These are phyloP conservation scores for Monoraphidium neglectum DNA, from an alignment of 139 green algal genomes.

Conservation along the genomic window DNA sequence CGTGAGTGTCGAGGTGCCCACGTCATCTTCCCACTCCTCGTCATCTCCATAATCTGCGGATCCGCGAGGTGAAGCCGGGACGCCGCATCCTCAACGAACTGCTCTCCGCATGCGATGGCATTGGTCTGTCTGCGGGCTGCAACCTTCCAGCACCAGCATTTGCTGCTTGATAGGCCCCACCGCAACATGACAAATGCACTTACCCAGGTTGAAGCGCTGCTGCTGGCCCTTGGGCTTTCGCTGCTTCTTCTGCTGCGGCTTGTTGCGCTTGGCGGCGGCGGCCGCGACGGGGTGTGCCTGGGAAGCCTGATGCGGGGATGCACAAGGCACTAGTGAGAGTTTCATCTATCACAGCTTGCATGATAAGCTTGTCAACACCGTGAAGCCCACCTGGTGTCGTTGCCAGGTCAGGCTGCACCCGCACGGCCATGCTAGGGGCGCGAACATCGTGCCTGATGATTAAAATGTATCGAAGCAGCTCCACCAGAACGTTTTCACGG, in stretches of 20 bases:
- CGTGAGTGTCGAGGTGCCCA: not conserved
- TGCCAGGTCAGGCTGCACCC: too few relatives aligned
- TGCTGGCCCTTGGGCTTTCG: constrained; percentile 13
- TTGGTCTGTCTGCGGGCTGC: not conserved
- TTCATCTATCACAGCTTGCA: too few relatives aligned
- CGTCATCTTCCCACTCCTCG: not conserved
- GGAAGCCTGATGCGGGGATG: too few relatives aligned
- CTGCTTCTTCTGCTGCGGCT: constrained; percentile 14
- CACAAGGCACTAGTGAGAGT: too few relatives aligned
- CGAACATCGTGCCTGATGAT: too few relatives aligned
- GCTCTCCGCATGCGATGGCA: not conserved
- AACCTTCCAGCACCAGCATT: too few relatives aligned
- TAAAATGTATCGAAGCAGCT: too few relatives aligned
- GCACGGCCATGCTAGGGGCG: too few relatives aligned
- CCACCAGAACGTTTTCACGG: too few relatives aligned
- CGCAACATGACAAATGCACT: not conserved
- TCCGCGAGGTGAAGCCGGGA: not conserved
- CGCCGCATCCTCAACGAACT: not conserved
- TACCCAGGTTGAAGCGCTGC: constrained; percentile 4
- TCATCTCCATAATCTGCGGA: constrained; percentile 13
- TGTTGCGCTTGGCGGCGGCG: constrained; percentile 1
- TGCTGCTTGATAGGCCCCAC: too few relatives aligned
- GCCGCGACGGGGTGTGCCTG: not conserved
- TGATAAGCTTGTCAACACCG: too few relatives aligned
- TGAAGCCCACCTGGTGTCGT: too few relatives aligned